These are phyloP conservation scores for Pythium phragmitis DNA, from an alignment of 352 stramenopile genomes.

Conservation along the genomic window DNA sequence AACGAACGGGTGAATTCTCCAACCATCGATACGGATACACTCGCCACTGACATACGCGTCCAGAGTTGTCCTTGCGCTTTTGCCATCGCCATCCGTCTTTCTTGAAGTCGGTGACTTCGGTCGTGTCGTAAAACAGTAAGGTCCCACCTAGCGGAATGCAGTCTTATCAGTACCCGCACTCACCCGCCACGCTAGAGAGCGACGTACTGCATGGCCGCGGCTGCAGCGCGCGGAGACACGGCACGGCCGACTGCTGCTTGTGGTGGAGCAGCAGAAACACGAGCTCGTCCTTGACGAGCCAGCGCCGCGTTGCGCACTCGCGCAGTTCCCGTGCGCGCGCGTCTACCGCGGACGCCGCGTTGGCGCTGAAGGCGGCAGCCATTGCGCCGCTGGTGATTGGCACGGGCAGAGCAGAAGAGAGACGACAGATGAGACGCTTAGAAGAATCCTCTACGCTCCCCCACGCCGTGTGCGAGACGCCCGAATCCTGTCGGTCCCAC, in stretches of 20 bases:
- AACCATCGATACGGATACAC: background rate
- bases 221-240: constrained; percentile 43
- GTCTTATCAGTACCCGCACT: background rate
- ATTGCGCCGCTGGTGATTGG: background rate
- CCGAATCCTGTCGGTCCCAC: background rate
- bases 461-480: too few species aligned
- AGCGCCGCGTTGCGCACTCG: constrained; percentile 44
- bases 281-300: constrained; percentile 85
- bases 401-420: background rate
- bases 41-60: constrained; percentile 35
- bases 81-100: constrained; percentile 87
- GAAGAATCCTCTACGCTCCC: too few species aligned
- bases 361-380: background rate
- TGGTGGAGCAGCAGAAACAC: constrained; percentile 68
- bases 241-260: constrained; percentile 38
- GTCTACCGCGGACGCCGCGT: constrained; percentile 7
- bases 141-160: constrained; percentile 47
- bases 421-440: background rate
- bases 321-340: constrained; percentile 24
- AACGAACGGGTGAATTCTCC: background rate
- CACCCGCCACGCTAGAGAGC: constrained; percentile 4
- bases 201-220: constrained; percentile 58
- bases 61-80: constrained; percentile 83
- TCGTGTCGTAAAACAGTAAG: constrained; percentile 70
- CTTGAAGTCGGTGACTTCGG: constrained; percentile 71